Percentiles rank a stretch among this genome's conserved stretches.
Evolutionary conservation across 2,329 filamentous ascomycete species (phyloP).

Genomic region (Colletotrichum orbiculare): DNA sequence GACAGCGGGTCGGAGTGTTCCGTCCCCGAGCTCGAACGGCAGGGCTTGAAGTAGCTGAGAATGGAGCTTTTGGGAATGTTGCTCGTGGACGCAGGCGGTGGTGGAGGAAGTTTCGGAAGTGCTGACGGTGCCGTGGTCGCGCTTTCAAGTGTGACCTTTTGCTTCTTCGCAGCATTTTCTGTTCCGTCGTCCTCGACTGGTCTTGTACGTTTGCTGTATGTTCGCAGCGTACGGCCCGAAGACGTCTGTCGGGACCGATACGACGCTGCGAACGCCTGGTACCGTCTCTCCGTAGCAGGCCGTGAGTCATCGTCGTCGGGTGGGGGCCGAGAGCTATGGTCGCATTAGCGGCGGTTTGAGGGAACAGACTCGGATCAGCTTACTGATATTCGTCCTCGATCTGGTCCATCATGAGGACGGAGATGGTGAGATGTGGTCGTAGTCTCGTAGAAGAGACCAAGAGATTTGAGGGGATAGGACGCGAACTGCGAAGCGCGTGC

Average conservation of each 20-base stretch:
- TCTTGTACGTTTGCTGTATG: constrained; percentile 51
- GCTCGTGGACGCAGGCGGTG: constrained; percentile 13
- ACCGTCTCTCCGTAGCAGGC: constrained; percentile 27
- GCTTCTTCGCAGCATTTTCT: constrained; percentile 20
- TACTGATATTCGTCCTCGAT: background rate
- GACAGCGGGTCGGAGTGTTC: constrained; percentile 28
- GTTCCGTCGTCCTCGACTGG: background rate
- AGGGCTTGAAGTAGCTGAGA: constrained; percentile 54
- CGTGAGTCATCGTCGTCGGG: background rate
- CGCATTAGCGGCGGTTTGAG: background rate
- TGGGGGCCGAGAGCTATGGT: background rate
- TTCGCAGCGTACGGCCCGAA: constrained; percentile 43
- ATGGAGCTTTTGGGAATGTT: constrained; percentile 49
- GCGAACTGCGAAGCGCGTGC: constrained; percentile 10
- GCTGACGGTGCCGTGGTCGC: constrained; percentile 4
- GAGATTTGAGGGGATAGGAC: too few relatives aligned
- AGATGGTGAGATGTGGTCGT: background rate
- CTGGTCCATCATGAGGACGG: constrained; percentile 3
- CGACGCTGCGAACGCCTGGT: background rate
- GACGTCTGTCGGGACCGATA: background rate
- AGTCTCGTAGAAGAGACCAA: too few relatives aligned
- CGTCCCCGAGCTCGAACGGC: constrained; percentile 29
- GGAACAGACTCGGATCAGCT: background rate
- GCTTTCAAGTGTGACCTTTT: constrained; percentile 40
- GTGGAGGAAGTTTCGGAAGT: constrained; percentile 1